Conservation (phyloP, 2,329 filamentous ascomycete species). For the Pseudogymnoascus sp. region DNA sequence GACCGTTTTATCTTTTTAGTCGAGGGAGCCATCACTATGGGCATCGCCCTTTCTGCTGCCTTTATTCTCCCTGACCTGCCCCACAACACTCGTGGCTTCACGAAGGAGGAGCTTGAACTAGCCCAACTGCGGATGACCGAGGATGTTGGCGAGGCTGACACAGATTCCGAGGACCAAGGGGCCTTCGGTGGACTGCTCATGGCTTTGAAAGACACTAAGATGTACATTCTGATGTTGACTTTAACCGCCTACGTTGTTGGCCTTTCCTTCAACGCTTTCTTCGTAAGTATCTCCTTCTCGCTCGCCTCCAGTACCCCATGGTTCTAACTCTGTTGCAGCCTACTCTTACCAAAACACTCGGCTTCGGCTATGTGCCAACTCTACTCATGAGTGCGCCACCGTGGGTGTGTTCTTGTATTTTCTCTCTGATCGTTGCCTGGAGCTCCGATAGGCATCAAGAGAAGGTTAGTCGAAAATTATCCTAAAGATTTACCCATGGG, state of each 20-base stretch:
- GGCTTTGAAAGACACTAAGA: conserved; percentile 54
- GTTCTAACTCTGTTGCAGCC: conserved; percentile 9
- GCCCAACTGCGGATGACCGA: conserved; percentile 51
- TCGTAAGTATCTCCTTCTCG: conserved; percentile 32
- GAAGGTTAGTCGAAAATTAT: conserved; percentile 40
- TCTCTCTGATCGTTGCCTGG: conserved; percentile 50
- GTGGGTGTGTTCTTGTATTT: conserved; percentile 51
- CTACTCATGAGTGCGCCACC: conserved; percentile 52
- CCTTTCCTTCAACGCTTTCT: conserved; percentile 53
- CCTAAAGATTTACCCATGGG: conserved; percentile 47
- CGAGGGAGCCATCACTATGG: conserved; percentile 48
- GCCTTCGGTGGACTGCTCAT: conserved; percentile 49
- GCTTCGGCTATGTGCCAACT: conserved; percentile 46
- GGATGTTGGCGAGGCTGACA: conserved; percentile 51
- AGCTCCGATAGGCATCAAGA: conserved; percentile 45
- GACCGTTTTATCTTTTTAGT: conserved; percentile 28
- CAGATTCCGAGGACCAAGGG: conserved; percentile 43
- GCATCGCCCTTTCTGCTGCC: conserved; percentile 39
- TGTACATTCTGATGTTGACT: conserved; percentile 59
- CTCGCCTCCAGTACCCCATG: neutral
- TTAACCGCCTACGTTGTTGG: conserved; percentile 55
- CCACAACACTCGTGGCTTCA: conserved; percentile 51
- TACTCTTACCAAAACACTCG: conserved; percentile 40
- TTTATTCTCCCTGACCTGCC: conserved; percentile 50
- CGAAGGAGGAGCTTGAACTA: conserved; percentile 49